Evolutionary conservation across 176 grass and related monocot genomes (phyloP).

Genomic region (Phyllostachys edulis): DNA sequence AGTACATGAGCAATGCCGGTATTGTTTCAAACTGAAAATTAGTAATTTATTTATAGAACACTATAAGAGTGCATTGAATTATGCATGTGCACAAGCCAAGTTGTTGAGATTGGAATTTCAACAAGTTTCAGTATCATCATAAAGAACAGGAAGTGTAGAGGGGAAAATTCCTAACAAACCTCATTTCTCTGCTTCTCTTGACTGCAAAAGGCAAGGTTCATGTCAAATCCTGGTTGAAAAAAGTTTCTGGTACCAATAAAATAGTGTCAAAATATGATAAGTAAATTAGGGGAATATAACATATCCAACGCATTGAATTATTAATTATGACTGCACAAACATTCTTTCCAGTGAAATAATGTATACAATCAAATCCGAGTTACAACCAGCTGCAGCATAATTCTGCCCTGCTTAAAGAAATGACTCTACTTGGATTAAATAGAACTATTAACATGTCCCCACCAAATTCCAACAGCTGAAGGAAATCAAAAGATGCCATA

Average conservation of each 20-base stretch:
- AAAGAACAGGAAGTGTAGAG: neutral
- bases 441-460: slow-evolving; percentile 4
- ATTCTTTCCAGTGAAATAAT: neutral
- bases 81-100: neutral
- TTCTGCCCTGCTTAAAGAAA: slow-evolving; percentile 12
- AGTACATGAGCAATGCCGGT: slow-evolving; percentile 16
- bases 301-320: slow-evolving; percentile 19
- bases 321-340: slow-evolving; percentile 8
- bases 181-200: slow-evolving; percentile 91
- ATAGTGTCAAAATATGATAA: slow-evolving; percentile 31
- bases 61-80: neutral
- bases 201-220: slow-evolving; percentile 92
- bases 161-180: slow-evolving; percentile 42
- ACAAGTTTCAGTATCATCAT: neutral
- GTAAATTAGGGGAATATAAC: slow-evolving; percentile 5
- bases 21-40: neutral
- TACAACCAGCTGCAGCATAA: neutral
- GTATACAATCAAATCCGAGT: neutral
- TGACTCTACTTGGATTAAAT: slow-evolving; percentile 3
- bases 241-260: slow-evolving; percentile 63
- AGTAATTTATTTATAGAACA: slow-evolving; percentile 24
- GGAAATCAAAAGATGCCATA: slow-evolving; percentile 1
- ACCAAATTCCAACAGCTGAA: neutral
- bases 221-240: slow-evolving; percentile 92
- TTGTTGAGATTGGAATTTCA: neutral